These are phyloP conservation scores for Aureobasidium sp. DNA, from an alignment of 2,329 filamentous ascomycete species.

Conservation along the genomic window DNA sequence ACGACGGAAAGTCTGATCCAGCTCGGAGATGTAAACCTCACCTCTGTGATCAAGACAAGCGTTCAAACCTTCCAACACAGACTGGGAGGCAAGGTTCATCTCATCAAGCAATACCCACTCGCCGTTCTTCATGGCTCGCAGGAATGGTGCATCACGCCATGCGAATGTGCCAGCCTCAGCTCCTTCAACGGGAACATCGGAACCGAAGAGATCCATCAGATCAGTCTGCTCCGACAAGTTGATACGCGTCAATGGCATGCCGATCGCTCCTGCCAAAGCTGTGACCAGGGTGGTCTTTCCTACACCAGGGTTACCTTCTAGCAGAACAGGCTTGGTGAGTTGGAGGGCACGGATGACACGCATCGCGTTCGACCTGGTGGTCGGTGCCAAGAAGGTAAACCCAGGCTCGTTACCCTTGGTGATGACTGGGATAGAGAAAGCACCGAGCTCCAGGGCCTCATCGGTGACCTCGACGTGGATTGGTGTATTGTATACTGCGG, in stretches of 20 bases:
- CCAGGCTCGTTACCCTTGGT: conserved; percentile 35
- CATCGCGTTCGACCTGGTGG: conserved; percentile 83
- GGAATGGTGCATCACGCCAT: conserved; percentile 91
- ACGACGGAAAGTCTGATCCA: conserved; percentile 86
- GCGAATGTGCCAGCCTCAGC: conserved; percentile 82
- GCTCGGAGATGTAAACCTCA: conserved; percentile 88
- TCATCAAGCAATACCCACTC: conserved; percentile 97
- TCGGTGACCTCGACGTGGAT: conserved; percentile 51
- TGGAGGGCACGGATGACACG: conserved; percentile 83
- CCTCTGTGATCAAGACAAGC: conserved; percentile 94
- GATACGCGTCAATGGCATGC: conserved; percentile 79
- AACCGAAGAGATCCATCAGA: conserved; percentile 93
- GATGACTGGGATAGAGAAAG: conserved; percentile 54
- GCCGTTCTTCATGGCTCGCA: conserved; percentile 92
- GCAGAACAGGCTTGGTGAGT: conserved; percentile 78
- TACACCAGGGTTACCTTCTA: conserved; percentile 96
- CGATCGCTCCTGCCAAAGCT: conserved; percentile 71
- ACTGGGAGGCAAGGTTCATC: conserved; percentile 97
- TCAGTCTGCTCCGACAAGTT: conserved; percentile 98
- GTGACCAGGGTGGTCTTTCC: conserved; percentile 92
- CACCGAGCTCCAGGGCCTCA: conserved; percentile 57
- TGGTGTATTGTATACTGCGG: conserved; percentile 54
- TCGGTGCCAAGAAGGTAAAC: conserved; percentile 81
- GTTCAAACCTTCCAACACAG: conserved; percentile 90
- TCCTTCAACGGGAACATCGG: conserved; percentile 92